Conservation (phyloP, 371 early-diverging fungal species). For the Lichtheimia ornata region DNA sequence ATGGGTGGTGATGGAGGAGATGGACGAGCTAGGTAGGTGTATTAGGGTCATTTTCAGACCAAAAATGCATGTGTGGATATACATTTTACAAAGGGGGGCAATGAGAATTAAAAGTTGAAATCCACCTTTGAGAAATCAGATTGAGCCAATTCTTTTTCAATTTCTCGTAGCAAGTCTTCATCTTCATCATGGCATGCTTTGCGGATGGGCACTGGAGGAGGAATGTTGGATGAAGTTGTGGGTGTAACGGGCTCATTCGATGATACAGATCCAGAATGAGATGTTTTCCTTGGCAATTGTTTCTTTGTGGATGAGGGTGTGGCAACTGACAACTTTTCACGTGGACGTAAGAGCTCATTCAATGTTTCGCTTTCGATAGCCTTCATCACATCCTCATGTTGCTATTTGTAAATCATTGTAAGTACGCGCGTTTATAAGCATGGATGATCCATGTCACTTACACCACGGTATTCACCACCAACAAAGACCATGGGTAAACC, state of each 20-base stretch:
- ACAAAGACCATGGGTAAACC: slow-evolving; percentile 43
- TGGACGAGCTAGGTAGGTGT: too few relatives aligned
- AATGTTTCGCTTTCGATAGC: slow-evolving; percentile 7
- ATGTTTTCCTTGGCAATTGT: slow-evolving; percentile 6
- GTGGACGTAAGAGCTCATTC: slow-evolving; percentile 7
- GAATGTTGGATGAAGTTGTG: slow-evolving; percentile 7
- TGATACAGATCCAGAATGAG: slow-evolving; percentile 14
- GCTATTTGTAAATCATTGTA: slow-evolving; percentile 11
- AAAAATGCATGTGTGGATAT: slow-evolving; percentile 1
- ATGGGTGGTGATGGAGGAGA: too few relatives aligned
- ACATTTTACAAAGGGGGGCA: not conserved
- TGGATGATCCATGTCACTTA: slow-evolving; percentile 15
- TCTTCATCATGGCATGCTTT: slow-evolving; percentile 15
- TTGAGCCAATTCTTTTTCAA: slow-evolving; percentile 18
- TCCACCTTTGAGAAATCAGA: slow-evolving; percentile 21
- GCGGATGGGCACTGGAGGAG: slow-evolving; percentile 4
- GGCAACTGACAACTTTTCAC: slow-evolving; percentile 6
- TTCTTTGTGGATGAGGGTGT: not conserved
- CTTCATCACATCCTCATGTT: slow-evolving; percentile 16
- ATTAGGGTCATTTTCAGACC: not conserved
- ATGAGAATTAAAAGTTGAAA: slow-evolving; percentile 17
- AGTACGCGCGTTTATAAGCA: not conserved
- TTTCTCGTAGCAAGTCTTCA: slow-evolving; percentile 19
- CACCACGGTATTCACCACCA: slow-evolving; percentile 43
- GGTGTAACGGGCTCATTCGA: slow-evolving; percentile 24